Evolutionary conservation across 1,284 basidiomycete genomes (phyloP).

Genomic region (Pseudozyma hubeiensis): DNA sequence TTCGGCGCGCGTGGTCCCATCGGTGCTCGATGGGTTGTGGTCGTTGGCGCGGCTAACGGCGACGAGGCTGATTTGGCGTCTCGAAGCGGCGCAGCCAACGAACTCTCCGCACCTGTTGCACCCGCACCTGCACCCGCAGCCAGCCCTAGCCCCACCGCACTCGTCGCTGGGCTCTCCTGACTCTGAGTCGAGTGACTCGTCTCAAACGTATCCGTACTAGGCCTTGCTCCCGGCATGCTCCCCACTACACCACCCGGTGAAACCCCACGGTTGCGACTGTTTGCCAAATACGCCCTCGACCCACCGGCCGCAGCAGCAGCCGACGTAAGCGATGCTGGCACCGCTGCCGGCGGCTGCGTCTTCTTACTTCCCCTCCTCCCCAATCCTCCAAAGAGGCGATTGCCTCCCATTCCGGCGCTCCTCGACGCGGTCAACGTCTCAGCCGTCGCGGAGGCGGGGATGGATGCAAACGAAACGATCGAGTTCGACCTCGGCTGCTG

Average conservation of each 20-base stretch:
- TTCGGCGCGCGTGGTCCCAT: conserved; percentile 36
- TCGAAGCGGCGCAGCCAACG: not conserved
- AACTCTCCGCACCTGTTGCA: not conserved
- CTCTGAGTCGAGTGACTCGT: conserved; percentile 29
- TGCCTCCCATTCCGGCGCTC: conserved; percentile 15
- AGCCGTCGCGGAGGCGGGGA: conserved; percentile 1
- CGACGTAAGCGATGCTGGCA: conserved; percentile 12
- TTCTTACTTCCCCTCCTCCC: conserved; percentile 45
- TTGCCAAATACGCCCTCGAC: conserved; percentile 31
- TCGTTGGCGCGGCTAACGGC: not conserved
- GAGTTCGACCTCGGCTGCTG: conserved; percentile 28
- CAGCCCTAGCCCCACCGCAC: conserved; percentile 3
- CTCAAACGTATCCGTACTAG: conserved; percentile 33
- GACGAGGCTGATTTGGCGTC: not conserved
- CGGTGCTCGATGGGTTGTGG: conserved; percentile 19
- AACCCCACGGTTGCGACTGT: conserved; percentile 17
- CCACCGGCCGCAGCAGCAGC: conserved; percentile 22
- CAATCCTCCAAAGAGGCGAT: conserved; percentile 47
- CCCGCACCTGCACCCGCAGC: conserved; percentile 12
- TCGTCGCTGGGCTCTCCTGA: conserved; percentile 28
- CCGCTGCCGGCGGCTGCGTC: conserved; percentile 9
- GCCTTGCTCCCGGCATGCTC: conserved; percentile 6
- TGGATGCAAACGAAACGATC: conserved; percentile 28
- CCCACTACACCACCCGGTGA: conserved; percentile 11
- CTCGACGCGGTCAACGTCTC: conserved; percentile 16